Conservation (phyloP, 805 yeast species). For the Hanseniaspora pseudoguilliermondii region DNA sequence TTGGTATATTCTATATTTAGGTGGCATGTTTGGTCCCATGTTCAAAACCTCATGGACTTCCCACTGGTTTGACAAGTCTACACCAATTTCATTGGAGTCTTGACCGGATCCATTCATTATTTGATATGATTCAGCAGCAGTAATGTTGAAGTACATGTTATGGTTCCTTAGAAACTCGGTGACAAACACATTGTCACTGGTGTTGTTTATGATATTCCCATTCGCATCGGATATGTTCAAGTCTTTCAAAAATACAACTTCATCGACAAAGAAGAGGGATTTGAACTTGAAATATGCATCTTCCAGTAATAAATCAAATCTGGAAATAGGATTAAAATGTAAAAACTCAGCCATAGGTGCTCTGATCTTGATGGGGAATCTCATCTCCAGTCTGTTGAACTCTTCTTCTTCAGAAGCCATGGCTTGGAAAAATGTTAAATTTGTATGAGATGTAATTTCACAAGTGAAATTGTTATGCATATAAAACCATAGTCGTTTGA, state of each 20-base stretch:
- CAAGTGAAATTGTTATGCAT: conserved; percentile 73
- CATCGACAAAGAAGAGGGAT: conserved; percentile 84
- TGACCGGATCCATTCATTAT: not conserved
- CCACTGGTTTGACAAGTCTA: conserved; percentile 5
- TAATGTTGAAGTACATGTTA: conserved; percentile 7
- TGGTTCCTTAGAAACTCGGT: conserved; percentile 2
- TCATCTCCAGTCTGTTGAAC: conserved; percentile 52
- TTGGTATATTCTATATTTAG: conserved; percentile 2
- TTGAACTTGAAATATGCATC: conserved; percentile 67
- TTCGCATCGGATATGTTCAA: not conserved
- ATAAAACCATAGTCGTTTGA: conserved; percentile 60
- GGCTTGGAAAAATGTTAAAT: conserved; percentile 85
- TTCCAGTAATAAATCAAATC: conserved; percentile 81
- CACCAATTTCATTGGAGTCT: conserved; percentile 5
- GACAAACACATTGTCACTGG: conserved; percentile 15
- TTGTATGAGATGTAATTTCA: conserved; percentile 89
- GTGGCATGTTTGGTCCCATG: not conserved
- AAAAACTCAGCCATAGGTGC: conserved; percentile 81
- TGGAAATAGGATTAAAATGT: conserved; percentile 67
- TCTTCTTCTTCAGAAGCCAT: conserved; percentile 57
- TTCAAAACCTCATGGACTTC: not conserved
- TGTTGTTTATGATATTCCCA: conserved; percentile 18
- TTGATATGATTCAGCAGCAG: not conserved
- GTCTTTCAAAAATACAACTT: conserved; percentile 50
- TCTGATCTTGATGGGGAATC: conserved; percentile 81